phyloP scores from a whole-genome alignment of 202 grass and related monocot species.

The Dendrocalamus latiflorus region DNA sequence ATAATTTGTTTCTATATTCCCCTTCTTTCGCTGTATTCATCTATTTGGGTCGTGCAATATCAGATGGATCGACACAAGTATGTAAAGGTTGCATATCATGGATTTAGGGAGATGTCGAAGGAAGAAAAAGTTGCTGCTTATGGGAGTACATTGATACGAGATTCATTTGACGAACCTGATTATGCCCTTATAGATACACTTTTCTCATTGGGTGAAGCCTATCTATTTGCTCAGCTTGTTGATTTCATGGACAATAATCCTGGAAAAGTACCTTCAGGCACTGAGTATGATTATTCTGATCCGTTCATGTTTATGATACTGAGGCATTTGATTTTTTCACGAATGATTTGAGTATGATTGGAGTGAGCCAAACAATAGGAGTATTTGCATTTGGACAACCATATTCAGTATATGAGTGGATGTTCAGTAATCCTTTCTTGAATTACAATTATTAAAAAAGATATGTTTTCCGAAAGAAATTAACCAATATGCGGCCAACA shows the following conservation, averaged over 20 bases:
- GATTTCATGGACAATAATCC: too few species aligned
- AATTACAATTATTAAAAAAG: background rate
- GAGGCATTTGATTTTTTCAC: background rate
- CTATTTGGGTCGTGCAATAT: slow-evolving; percentile 28
- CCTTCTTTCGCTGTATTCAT: slow-evolving; percentile 9
- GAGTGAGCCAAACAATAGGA: background rate
- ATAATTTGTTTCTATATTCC: background rate
- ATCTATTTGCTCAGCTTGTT: slow-evolving; percentile 96
- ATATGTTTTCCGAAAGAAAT: background rate
- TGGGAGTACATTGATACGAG: slow-evolving; percentile 81
- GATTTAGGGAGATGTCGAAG: slow-evolving; percentile 86
- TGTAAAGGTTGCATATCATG: slow-evolving; percentile 98
- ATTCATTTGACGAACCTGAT: slow-evolving; percentile 98
- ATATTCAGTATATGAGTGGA: background rate
- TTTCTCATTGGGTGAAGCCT: slow-evolving; percentile 94
- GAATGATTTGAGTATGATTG: slow-evolving; percentile 1
- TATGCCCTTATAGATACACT: slow-evolving; percentile 95
- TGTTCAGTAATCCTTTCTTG: background rate
- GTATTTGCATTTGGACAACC: slow-evolving; percentile 8
- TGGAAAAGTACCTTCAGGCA: slow-evolving; percentile 80
- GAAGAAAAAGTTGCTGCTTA: slow-evolving; percentile 92
- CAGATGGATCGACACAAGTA: slow-evolving; percentile 99
- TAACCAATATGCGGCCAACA: slow-evolving; percentile 11
- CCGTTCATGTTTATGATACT: slow-evolving; percentile 16
- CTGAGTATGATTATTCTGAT: slow-evolving; percentile 57